Conservation (phyloP, 768 basidiomycete species). For the Trametes cinnabarina region DNA sequence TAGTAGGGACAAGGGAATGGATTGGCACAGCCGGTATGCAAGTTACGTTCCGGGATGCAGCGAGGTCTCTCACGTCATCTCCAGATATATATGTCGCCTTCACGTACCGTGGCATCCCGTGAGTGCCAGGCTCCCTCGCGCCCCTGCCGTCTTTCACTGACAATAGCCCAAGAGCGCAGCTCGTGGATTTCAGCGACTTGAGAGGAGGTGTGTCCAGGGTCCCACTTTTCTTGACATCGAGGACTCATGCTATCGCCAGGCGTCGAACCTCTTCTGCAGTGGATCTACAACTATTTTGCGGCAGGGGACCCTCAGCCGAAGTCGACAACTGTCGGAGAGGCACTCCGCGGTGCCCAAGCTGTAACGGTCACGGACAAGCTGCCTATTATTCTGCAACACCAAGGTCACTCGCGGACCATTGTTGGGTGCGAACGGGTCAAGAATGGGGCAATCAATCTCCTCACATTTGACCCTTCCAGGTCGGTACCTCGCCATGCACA, state of each 20-base stretch:
- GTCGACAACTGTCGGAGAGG: conserved; percentile 45
- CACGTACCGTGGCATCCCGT: conserved; percentile 80
- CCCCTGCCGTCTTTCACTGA: not conserved
- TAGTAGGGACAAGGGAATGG: conserved; percentile 65
- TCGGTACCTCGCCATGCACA: conserved; percentile 30
- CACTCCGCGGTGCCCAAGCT: conserved; percentile 48
- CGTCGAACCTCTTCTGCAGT: conserved; percentile 49
- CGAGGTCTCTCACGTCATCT: too few relatives aligned
- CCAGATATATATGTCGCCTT: conserved; percentile 80
- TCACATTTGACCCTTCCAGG: conserved; percentile 79
- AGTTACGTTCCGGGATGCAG: too few relatives aligned
- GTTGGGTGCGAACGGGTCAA: conserved; percentile 76
- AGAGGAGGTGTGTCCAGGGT: conserved; percentile 40
- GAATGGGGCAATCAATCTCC: conserved; percentile 56
- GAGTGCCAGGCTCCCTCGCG: conserved; percentile 28
- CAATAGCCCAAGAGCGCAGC: conserved; percentile 43
- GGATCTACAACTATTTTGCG: conserved; percentile 75
- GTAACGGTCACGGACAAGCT: conserved; percentile 61
- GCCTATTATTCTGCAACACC: conserved; percentile 81
- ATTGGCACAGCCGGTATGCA: conserved; percentile 74
- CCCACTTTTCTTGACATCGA: not conserved
- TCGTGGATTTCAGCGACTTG: conserved; percentile 62
- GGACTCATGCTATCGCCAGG: conserved; percentile 3
- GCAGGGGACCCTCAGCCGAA: conserved; percentile 21
- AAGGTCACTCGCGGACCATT: conserved; percentile 84